phyloP scores from a whole-genome alignment of 2,329 filamentous ascomycete species.

The Phaeosphaeriaceae sp. region DNA sequence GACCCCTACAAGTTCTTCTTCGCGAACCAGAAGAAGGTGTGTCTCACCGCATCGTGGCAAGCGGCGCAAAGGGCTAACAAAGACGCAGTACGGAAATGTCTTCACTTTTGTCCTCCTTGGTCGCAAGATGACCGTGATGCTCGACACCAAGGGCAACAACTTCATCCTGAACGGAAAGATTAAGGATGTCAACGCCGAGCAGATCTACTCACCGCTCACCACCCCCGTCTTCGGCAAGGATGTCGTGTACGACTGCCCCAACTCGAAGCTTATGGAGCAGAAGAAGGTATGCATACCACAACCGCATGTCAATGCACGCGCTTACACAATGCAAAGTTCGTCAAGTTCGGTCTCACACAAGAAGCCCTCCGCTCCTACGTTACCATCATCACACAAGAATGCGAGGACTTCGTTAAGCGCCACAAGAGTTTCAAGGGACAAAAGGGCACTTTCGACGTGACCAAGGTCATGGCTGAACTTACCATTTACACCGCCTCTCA shows the following conservation, averaged over 20 bases:
- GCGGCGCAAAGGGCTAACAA: slow-evolving; percentile 24
- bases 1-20: slow-evolving; percentile 90
- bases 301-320: background rate
- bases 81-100: slow-evolving; percentile 78
- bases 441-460: slow-evolving; percentile 74
- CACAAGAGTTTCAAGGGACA: slow-evolving; percentile 71
- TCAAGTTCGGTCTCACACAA: slow-evolving; percentile 80
- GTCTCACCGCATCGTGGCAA: slow-evolving; percentile 13
- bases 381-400: slow-evolving; percentile 77
- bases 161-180: slow-evolving; percentile 92
- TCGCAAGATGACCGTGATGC: slow-evolving; percentile 85
- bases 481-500: slow-evolving; percentile 91
- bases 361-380: slow-evolving; percentile 80
- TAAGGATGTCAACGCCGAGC: slow-evolving; percentile 88
- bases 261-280: slow-evolving; percentile 93
- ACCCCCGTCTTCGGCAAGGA: slow-evolving; percentile 79
- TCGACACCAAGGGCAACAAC: slow-evolving; percentile 84
- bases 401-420: slow-evolving; percentile 74
- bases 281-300: slow-evolving; percentile 72
- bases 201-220: slow-evolving; percentile 81
- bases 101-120: slow-evolving; percentile 90
- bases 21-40: slow-evolving; percentile 74
- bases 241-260: slow-evolving; percentile 90
- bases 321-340: slow-evolving; percentile 62
- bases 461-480: slow-evolving; percentile 80